A percentile compares a stretch with the other conserved stretches of the same genome.
These are phyloP conservation scores for Starmerella davenportii DNA, from an alignment of 805 yeast genomes.

Conservation along the genomic window DNA sequence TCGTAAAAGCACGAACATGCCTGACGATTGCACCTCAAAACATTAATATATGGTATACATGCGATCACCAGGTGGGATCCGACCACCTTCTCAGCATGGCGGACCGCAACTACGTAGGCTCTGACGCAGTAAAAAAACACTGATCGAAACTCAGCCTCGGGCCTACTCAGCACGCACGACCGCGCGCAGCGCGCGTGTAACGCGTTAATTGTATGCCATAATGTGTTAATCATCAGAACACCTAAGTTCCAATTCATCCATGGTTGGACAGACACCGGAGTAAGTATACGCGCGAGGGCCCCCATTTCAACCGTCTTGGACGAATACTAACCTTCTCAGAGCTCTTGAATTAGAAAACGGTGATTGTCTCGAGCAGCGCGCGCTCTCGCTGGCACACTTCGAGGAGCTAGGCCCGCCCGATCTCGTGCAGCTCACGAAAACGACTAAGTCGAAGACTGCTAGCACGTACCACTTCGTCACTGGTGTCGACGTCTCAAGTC, in stretches of 20 bases:
- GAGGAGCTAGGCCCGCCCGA: slow-evolving; percentile 62
- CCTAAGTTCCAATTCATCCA: neutral
- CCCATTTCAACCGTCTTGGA: neutral
- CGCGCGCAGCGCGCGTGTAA: no score
- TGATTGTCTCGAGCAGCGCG: slow-evolving; percentile 36
- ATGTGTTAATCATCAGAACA: neutral
- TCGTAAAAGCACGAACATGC: no score
- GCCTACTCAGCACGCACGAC: no score
- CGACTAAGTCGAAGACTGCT: slow-evolving; percentile 29
- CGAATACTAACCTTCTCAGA: neutral
- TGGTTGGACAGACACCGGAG: slow-evolving; percentile 15
- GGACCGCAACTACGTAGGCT: no score
- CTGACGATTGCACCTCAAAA: no score
- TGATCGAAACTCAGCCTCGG: no score
- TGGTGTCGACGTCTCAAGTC: slow-evolving; percentile 36
- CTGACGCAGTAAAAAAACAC: no score
- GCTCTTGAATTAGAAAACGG: slow-evolving; percentile 31
- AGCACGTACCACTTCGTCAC: slow-evolving; percentile 39
- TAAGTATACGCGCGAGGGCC: neutral
- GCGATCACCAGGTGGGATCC: no score
- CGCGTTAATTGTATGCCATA: no score
- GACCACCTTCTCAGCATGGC: no score
- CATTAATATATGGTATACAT: no score
- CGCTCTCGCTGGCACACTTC: slow-evolving; percentile 27
- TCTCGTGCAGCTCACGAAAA: slow-evolving; percentile 33